A percentile compares a stretch with the other conserved stretches of the same genome.
Evolutionary conservation across 2,329 filamentous ascomycete genomes (phyloP).

Genomic region (Grosmannia serpens): DNA sequence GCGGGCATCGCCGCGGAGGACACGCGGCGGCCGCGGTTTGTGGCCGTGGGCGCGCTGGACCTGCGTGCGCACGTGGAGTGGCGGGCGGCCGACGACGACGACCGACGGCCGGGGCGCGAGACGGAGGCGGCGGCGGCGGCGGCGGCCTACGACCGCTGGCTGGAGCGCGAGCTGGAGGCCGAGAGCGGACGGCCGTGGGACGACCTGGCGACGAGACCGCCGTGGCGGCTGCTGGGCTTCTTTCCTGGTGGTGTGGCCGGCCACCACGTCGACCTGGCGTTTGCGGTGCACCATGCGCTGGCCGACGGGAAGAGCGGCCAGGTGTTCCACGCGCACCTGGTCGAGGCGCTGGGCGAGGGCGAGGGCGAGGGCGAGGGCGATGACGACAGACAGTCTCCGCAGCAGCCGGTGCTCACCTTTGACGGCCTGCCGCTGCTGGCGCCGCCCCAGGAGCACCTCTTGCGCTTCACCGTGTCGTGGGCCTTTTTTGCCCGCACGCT

Average conservation of each 20-base stretch:
- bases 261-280: slow-evolving; percentile 25
- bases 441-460: slow-evolving; percentile 27
- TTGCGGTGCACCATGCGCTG: slow-evolving; percentile 41
- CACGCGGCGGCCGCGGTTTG: slow-evolving; percentile 30
- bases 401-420: slow-evolving; percentile 21
- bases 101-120: neutral
- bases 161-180: slow-evolving; percentile 23
- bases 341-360: slow-evolving; percentile 26
- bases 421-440: slow-evolving; percentile 21
- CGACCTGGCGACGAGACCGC: slow-evolving; percentile 26
- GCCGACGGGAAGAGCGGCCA: slow-evolving; percentile 38
- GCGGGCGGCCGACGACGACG: neutral
- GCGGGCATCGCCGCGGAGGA: slow-evolving; percentile 36
- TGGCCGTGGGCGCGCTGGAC: slow-evolving; percentile 29
- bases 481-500: slow-evolving; percentile 28
- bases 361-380: slow-evolving; percentile 5
- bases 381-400: slow-evolving; percentile 5
- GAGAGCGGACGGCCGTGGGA: slow-evolving; percentile 30
- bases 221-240: slow-evolving; percentile 35
- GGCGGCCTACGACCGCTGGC: slow-evolving; percentile 14
- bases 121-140: neutral
- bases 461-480: slow-evolving; percentile 28
- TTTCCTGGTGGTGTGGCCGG: slow-evolving; percentile 15
- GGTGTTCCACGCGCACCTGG: slow-evolving; percentile 36
- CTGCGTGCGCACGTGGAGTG: slow-evolving; percentile 31